Base-by-base conservation (phyloP, 164 flowering plant genomes). In the Vitis rotundifolia region DNA sequence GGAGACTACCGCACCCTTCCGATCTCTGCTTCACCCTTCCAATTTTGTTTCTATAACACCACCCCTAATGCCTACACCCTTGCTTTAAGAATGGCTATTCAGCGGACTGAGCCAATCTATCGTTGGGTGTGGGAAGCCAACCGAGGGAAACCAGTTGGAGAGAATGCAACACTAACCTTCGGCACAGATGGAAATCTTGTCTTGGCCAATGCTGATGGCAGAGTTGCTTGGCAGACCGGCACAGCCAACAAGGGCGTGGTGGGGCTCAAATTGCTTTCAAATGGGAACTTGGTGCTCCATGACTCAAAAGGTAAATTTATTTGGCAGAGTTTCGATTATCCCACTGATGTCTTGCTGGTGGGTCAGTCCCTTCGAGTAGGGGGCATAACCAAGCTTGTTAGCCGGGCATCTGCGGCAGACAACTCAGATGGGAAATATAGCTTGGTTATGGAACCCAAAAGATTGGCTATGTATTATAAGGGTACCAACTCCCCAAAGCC, bases 121-220 rank as follows among this genome's bases (percentile, higher is more conserved):
- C 73, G 80, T 8, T 81, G 80, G 80, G 82, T 78, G 12, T 81
- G 84, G 84, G 81, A 78, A 0, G 84, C 84, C 48, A 81, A 81
- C 61, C 83, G 76, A 0, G 65, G 53, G 22, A 57, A 58, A 19
- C 82, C 82, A 0, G 83, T 80, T 8, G 63, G 77, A 4, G 82
- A 76, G 12, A 76, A 76, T 15, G 78, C 85, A 49, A 73, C 77
- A 1, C 59, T 82, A 7, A 67, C 81, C 12, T 73, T 82, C 29
- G 76, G 79, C 4, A 10, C 19, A 0, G 73, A 79, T 50, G 85
- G 85, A 1, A 80, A 82, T 64, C 71, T 82, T 10, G 79, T 69
- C 53, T 69, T 77, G 19, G 76, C 73, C 53, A 53, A 77, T 11
- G 73, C 73, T 3, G 70, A 73, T 10, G 76, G 80, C 14, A 44